Conservation (phyloP, 495 filamentous ascomycete species). For the Aspergillus hancockii region DNA sequence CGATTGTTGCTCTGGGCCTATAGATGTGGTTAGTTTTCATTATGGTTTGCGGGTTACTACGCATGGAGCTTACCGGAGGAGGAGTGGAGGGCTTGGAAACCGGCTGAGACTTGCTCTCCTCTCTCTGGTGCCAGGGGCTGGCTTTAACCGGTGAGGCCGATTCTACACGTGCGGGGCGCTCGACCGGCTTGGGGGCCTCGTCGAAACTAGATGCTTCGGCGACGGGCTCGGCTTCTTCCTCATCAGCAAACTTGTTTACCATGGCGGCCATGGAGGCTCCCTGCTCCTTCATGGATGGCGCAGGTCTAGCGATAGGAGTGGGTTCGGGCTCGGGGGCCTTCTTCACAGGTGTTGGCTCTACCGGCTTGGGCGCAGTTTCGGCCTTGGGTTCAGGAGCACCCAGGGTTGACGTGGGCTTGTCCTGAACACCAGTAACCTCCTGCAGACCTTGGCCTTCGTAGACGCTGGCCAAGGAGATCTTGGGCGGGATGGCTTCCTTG, state of each 20-base stretch:
- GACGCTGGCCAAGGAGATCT: slow-evolving; percentile 89
- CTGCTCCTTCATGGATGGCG: slow-evolving; percentile 76
- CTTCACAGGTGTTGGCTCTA: slow-evolving; percentile 48
- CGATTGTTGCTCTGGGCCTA: slow-evolving; percentile 18
- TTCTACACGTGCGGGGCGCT: slow-evolving; percentile 42
- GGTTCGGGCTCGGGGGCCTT: slow-evolving; percentile 41
- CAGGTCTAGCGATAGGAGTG: slow-evolving; percentile 50
- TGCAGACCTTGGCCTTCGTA: slow-evolving; percentile 80
- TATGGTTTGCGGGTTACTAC: neutral
- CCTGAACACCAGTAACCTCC: slow-evolving; percentile 67
- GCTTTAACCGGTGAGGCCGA: slow-evolving; percentile 37
- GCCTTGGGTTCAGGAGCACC: slow-evolving; percentile 47
- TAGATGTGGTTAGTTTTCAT: slow-evolving; percentile 8
- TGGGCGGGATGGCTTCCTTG: slow-evolving; percentile 78
- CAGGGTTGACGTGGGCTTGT: slow-evolving; percentile 56
- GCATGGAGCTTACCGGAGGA: slow-evolving; percentile 16
- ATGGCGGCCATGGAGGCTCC: slow-evolving; percentile 79
- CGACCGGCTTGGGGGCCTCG: slow-evolving; percentile 67
- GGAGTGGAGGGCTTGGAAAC: slow-evolving; percentile 8
- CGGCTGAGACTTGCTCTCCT: slow-evolving; percentile 27
- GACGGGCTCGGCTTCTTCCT: slow-evolving; percentile 55
- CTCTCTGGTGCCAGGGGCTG: slow-evolving; percentile 38
- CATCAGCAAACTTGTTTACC: slow-evolving; percentile 83
- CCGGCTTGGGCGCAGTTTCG: slow-evolving; percentile 50
- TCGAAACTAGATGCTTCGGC: slow-evolving; percentile 81